Conservation (phyloP, 2,329 filamentous ascomycete species). For the Lasiodiplodia theobromae region DNA sequence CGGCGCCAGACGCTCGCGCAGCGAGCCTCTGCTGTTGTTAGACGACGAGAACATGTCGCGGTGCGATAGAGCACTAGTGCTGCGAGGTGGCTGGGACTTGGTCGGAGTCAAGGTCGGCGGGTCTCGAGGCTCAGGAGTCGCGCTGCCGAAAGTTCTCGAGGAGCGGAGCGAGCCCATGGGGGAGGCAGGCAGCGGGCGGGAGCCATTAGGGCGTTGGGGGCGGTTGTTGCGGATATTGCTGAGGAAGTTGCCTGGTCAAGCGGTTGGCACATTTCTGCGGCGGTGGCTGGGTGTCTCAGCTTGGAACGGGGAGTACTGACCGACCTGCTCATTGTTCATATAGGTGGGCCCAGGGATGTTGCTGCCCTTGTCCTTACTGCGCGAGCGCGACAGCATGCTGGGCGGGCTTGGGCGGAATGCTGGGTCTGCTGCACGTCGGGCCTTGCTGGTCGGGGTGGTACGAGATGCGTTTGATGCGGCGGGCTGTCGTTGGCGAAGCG, state of each 20-base stretch:
- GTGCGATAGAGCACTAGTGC: conserved; percentile 26
- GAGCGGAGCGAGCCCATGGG: conserved; percentile 42
- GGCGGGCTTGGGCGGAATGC: conserved; percentile 31
- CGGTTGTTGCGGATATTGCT: conserved; percentile 74
- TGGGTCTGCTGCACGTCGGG: neutral
- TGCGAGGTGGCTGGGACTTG: conserved; percentile 22
- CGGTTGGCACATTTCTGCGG: conserved; percentile 27
- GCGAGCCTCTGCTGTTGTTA: conserved; percentile 42
- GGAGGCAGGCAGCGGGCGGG: conserved; percentile 68
- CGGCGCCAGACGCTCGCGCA: conserved; percentile 40
- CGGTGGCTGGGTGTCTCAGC: neutral
- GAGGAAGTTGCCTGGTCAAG: conserved; percentile 69
- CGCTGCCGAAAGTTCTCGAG: conserved; percentile 33
- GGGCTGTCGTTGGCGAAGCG: neutral
- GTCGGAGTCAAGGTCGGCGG: conserved; percentile 37
- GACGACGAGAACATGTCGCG: conserved; percentile 40
- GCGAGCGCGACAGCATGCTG: conserved; percentile 40
- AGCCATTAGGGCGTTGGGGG: conserved; percentile 72
- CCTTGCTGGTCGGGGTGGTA: neutral
- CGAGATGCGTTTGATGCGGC: neutral
- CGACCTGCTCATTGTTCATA: conserved; percentile 48
- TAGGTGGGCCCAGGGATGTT: conserved; percentile 45
- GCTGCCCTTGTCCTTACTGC: conserved; percentile 44
- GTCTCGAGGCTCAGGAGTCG: conserved; percentile 34
- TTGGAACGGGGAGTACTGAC: conserved; percentile 38